Base-by-base conservation (phyloP, 148 eudicot species). In the Cornus suecica region DNA sequence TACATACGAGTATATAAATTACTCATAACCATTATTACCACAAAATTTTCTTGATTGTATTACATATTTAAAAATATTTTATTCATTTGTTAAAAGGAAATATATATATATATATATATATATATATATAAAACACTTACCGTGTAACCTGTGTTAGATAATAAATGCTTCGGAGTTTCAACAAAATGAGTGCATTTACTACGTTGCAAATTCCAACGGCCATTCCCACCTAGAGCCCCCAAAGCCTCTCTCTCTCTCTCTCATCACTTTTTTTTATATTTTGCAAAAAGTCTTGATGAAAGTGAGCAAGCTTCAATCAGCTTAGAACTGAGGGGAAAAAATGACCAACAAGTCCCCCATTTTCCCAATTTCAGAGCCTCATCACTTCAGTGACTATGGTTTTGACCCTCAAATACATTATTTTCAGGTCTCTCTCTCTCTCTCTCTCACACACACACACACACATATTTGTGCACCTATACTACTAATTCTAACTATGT, bases 351-450 rank as follows among this genome's bases (percentile, higher is more conserved):
- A 81, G 77, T 51, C 87, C 67, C 93, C 97, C 60, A 79, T 94
- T 0, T 92, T 94, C 69, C 80, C 91, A 3, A 83, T 90, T 32
- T 25, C 80, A 6, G 86, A 90, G 68, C 89, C 98, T 68, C 91
- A 88, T 28, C 95, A 88, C 77, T 92, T 90, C 79, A 90, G 86
- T 62, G 98, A 94, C 85, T 90, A 90, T 51, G 96, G 94, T 61
- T 94, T 94, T 45, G 97, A 92, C 66, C 91, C 97, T 42, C 97
- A 92, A 65, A 37, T 94, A 66, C 91, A 92, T 77, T 94, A 89
- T 68, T 92, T 90, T 66, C 97, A 90, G 92, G 98, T 94, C 69
- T 22, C 26, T 9, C 30, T 11, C 31, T 9, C 48, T 20, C 56
- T 9, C n/a, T n/a, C n/a, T n/a, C n/a, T n/a, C n/a, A n/a, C n/a